A percentile compares a stretch with the other conserved stretches of the same genome.
phyloP scores from a whole-genome alignment of 495 filamentous ascomycete genomes.

The Xylaria cubensis region DNA sequence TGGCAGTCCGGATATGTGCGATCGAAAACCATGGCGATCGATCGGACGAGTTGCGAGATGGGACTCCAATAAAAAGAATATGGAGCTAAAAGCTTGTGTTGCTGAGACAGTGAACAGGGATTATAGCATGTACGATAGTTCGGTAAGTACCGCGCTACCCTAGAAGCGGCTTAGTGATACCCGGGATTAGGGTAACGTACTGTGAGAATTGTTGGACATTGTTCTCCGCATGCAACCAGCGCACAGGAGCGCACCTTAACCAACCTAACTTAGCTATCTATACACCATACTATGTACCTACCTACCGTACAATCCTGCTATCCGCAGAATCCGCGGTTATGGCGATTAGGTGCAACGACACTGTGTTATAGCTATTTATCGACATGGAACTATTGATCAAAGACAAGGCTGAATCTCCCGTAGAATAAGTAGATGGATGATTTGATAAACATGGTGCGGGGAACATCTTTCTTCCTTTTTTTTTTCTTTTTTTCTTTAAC shows the following conservation, averaged over 20 bases:
- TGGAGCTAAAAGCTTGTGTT: not conserved
- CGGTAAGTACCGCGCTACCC: not conserved
- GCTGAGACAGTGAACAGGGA: not conserved
- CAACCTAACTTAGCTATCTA: not conserved
- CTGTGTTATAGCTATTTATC: not conserved
- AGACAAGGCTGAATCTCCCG: not conserved
- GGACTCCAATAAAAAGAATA: not conserved
- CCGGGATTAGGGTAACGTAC: not conserved
- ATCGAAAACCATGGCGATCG: conserved; percentile 5
- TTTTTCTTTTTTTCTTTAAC: not conserved
- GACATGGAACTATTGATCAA: not conserved
- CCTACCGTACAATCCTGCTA: too few relatives aligned
- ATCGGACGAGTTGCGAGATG: not conserved
- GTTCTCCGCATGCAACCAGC: not conserved
- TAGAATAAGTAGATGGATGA: not conserved
- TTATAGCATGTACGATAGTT: not conserved
- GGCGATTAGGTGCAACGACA: not conserved
- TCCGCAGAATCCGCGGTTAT: not conserved
- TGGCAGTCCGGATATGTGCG: not conserved
- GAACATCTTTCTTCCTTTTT: not conserved
- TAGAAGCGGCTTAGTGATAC: not conserved
- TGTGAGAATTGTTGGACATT: not conserved
- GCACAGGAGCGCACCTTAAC: too few relatives aligned
- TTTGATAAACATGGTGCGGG: not conserved
- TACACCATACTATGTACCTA: not conserved